Conservation (phyloP, 495 filamentous ascomycete genomes). For the Recurvomyces mirabilis region DNA sequence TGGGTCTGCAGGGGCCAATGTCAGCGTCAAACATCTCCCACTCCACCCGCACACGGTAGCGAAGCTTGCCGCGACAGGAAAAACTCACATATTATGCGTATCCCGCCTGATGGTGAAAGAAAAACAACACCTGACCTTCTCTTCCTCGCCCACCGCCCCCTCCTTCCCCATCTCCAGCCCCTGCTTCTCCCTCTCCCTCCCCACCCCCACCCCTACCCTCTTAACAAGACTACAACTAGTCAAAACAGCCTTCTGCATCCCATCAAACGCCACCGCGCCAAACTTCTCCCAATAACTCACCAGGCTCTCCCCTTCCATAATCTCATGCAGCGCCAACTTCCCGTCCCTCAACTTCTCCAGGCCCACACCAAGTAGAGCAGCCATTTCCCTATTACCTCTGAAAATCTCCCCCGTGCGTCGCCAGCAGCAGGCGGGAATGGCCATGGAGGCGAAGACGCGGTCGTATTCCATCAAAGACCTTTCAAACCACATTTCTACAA, state of each 20-base stretch:
- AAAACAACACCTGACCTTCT: constrained; percentile 85
- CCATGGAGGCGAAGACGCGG: constrained; percentile 97
- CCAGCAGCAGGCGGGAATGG: constrained; percentile 96
- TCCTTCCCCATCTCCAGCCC: constrained; percentile 38
- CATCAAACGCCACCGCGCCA: constrained; percentile 94
- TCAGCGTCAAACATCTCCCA: constrained; percentile 7
- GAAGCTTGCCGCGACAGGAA: not conserved
- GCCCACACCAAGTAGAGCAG: constrained; percentile 85
- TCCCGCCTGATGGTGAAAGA: constrained; percentile 93
- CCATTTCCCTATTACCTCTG: constrained; percentile 97
- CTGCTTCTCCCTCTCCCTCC: not conserved
- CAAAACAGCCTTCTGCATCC: constrained; percentile 88
- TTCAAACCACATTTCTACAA: constrained; percentile 99
- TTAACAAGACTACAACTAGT: constrained; percentile 88
- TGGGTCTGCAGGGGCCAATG: constrained; percentile 48
- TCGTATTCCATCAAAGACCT: constrained; percentile 91
- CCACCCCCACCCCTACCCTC: constrained; percentile 59
- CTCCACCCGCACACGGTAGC: no score
- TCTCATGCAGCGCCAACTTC: constrained; percentile 88
- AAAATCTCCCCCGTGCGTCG: constrained; percentile 94
- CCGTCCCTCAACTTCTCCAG: constrained; percentile 87
- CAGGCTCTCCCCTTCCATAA: constrained; percentile 83
- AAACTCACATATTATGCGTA: constrained; percentile 85
- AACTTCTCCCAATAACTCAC: constrained; percentile 99
- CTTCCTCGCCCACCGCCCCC: constrained; percentile 53